Conservation (phyloP, 805 yeast genomes). For the Starmerella cellae region DNA sequence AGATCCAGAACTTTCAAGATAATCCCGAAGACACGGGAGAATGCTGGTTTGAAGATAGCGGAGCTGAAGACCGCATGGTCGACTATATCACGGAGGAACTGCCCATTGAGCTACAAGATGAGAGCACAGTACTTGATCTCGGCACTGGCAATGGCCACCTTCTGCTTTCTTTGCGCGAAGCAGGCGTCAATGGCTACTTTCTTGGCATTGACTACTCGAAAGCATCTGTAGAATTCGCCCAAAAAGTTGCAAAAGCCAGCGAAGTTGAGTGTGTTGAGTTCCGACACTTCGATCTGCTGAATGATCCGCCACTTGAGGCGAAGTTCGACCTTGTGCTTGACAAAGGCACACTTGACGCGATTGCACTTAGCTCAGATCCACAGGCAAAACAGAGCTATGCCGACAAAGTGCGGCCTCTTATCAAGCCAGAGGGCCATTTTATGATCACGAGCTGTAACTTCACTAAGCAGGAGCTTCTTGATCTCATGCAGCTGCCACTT, state of each 20-base stretch:
- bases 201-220: constrained; percentile 80
- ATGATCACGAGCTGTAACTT: constrained; percentile 88
- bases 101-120: constrained; percentile 18
- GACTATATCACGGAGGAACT: constrained; percentile 46
- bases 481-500: constrained; percentile 29
- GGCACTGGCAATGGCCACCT: constrained; percentile 97
- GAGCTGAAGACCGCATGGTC: constrained; percentile 78
- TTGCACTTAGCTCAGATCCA: constrained; percentile 54
- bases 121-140: constrained; percentile 47
- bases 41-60: constrained; percentile 92
- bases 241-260: constrained; percentile 35
- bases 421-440: constrained; percentile 46
- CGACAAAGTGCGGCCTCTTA: constrained; percentile 39
- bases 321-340: constrained; percentile 68
- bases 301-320: not conserved
- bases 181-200: constrained; percentile 42
- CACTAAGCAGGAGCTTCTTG: constrained; percentile 60
- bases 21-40: constrained; percentile 86
- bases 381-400: constrained; percentile 41
- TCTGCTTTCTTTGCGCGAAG: constrained; percentile 56
- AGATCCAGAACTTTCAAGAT: constrained; percentile 53
- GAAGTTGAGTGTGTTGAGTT: constrained; percentile 33
- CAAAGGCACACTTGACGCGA: constrained; percentile 95
- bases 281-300: constrained; percentile 49
- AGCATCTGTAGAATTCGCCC: constrained; percentile 66